Base-by-base conservation (phyloP, 352 stramenopile genomes). In the Pythium coloratum region DNA sequence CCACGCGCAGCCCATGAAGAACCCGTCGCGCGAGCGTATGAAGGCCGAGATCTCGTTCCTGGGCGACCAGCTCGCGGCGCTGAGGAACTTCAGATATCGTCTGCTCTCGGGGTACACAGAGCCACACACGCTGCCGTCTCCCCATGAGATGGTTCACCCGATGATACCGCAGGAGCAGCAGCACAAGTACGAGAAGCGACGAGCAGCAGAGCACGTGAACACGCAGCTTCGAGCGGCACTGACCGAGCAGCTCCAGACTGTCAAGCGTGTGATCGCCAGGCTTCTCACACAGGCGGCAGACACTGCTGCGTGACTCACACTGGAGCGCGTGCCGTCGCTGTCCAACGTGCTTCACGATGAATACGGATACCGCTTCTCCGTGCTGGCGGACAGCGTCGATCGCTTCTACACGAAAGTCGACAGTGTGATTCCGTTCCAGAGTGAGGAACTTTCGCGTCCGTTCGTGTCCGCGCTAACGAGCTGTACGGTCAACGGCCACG, bases 1-100 rank as follows among this genome's bases (percentile, higher is more conserved):
- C n/a, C n/a, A n/a, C n/a, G n/a, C n/a, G n/a, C n/a, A n/a, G n/a
- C 57, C 57, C 2, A 63, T 55, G 57, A 63, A 63, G 42, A 63
- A 63, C 42, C 14, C 28, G 16, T 64, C 58, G 4, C 42, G 58
- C 16, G 58, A 64, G 26, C 42, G 46, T n/a, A 47, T 32, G 8
- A 55, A 64, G 32, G 58, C 58, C 24, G 58, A 64, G 44, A 14
- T 38, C 26, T 28, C 24, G 30, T 9, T 49, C 7, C 44, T 64
- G 10, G 6, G 20, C 0, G 7, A 7, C 0, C 26, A 56, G 42
- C 10, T 55, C 16, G 40, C 28, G 30, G 24, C 3, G 20, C 46
- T 64, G n/a, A n/a, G n/a, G n/a, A n/a, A n/a, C n/a, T n/a, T n/a
- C n/a, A n/a, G n/a, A n/a, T n/a, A n/a, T n/a, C n/a, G n/a, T n/a